Conservation (phyloP, 805 yeast genomes). For the Wickerhamiella siamensis region DNA sequence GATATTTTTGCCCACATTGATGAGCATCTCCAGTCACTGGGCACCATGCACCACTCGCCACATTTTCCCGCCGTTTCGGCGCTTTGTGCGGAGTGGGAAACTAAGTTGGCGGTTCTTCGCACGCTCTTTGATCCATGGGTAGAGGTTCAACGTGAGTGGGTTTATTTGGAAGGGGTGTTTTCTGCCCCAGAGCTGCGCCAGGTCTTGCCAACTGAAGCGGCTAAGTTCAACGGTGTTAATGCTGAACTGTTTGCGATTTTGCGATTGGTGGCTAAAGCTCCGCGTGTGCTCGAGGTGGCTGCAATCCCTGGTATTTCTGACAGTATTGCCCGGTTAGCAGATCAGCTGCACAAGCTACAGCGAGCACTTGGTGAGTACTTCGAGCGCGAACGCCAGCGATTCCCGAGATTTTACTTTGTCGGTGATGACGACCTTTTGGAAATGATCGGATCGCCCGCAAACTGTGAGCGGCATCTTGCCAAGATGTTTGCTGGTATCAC, state of each 20-base stretch:
- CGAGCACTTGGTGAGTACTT: slow-evolving; percentile 61
- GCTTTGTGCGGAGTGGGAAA: slow-evolving; percentile 41
- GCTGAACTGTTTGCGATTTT: slow-evolving; percentile 43
- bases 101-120: slow-evolving; percentile 36
- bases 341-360: slow-evolving; percentile 43
- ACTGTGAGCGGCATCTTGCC: slow-evolving; percentile 44
- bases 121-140: slow-evolving; percentile 55
- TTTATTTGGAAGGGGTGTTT: slow-evolving; percentile 69
- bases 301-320: slow-evolving; percentile 34
- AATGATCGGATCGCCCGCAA: slow-evolving; percentile 41
- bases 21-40: slow-evolving; percentile 46
- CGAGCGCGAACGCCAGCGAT: slow-evolving; percentile 61
- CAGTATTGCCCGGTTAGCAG: slow-evolving; percentile 37
- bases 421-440: slow-evolving; percentile 86
- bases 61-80: slow-evolving; percentile 47
- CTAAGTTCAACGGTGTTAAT: slow-evolving; percentile 49
- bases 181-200: slow-evolving; percentile 40
- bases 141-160: slow-evolving; percentile 81
- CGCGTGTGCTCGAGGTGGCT: slow-evolving; percentile 41
- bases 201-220: slow-evolving; percentile 55
- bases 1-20: slow-evolving; percentile 40
- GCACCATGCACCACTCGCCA: slow-evolving; percentile 58
- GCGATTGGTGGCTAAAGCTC: slow-evolving; percentile 34
- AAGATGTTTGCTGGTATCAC: slow-evolving; percentile 62
- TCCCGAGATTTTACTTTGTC: slow-evolving; percentile 72